Evolutionary conservation across 2,329 filamentous ascomycete species (phyloP).

Genomic region (Pseudonectria buxi): DNA sequence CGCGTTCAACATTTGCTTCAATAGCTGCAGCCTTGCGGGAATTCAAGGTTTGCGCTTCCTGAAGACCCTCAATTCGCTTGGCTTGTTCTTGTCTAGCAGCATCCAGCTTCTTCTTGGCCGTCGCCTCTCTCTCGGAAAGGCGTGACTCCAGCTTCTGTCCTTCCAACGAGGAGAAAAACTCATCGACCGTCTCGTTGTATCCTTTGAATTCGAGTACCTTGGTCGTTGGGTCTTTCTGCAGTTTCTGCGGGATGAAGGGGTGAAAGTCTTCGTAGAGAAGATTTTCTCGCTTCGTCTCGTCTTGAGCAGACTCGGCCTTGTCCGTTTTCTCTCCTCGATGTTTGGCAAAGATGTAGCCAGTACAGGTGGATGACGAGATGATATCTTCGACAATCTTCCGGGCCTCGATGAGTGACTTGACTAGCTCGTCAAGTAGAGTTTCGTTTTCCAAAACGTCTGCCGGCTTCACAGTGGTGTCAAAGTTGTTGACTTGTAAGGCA

Average conservation of each 20-base stretch:
- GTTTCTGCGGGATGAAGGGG: conserved; percentile 79
- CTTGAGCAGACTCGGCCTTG: conserved; percentile 25
- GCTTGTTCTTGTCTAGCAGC: conserved; percentile 77
- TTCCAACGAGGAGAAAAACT: conserved; percentile 95
- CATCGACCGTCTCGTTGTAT: conserved; percentile 90
- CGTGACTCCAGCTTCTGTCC: conserved; percentile 84
- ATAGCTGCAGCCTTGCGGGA: conserved; percentile 85
- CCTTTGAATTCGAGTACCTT: conserved; percentile 70
- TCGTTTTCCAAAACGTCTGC: conserved; percentile 65
- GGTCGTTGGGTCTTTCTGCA: conserved; percentile 58
- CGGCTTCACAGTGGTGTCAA: conserved; percentile 62
- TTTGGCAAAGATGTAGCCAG: conserved; percentile 85
- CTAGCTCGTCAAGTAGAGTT: conserved; percentile 55
- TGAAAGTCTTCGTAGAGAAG: conserved; percentile 92
- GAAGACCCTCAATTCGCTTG: conserved; percentile 75
- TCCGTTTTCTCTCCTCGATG: conserved; percentile 30
- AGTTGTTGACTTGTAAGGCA: conserved; percentile 61
- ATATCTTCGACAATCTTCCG: conserved; percentile 63
- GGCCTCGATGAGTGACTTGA: conserved; percentile 63
- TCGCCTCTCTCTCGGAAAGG: conserved; percentile 72
- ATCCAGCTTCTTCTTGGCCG: conserved; percentile 77
- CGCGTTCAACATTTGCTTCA: conserved; percentile 80
- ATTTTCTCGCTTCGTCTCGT: conserved; percentile 33
- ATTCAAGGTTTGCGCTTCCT: conserved; percentile 75
- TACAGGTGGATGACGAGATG: conserved; percentile 56